Evolutionary conservation across 768 basidiomycete species (phyloP).

Genomic region (Trametes villosa): DNA sequence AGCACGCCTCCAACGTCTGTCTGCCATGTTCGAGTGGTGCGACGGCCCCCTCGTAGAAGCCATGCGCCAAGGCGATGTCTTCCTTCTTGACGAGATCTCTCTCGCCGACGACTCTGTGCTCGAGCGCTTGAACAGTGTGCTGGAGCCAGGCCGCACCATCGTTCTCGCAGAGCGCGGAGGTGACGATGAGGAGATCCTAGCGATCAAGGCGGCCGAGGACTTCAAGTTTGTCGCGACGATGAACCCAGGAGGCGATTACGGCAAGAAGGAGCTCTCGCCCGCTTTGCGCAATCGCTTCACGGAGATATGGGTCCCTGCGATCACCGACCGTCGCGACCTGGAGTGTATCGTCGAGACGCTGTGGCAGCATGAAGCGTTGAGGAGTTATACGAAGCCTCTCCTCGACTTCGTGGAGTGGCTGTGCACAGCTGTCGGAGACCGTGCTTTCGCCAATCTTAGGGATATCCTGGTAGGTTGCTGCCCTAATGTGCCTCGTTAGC

Average conservation of each 20-base stretch:
- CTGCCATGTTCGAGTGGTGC: conserved; percentile 95
- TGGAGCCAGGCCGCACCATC: conserved; percentile 88
- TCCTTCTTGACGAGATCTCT: conserved; percentile 96
- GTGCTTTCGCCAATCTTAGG: conserved; percentile 73
- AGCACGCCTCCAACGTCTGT: conserved; percentile 50
- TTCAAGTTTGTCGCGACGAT: conserved; percentile 97
- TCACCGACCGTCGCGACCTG: conserved; percentile 75
- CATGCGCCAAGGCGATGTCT: conserved; percentile 83
- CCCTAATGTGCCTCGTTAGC: not conserved
- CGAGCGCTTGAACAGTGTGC: conserved; percentile 93
- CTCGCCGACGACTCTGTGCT: conserved; percentile 97
- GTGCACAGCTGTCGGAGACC: conserved; percentile 59
- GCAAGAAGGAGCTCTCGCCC: conserved; percentile 97
- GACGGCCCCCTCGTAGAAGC: conserved; percentile 95
- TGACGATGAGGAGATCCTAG: conserved; percentile 65
- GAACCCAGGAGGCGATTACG: conserved; percentile 99
- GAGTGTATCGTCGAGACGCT: conserved; percentile 72
- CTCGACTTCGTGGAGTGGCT: conserved; percentile 88
- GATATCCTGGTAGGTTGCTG: conserved; percentile 77
- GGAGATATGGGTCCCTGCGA: conserved; percentile 96
- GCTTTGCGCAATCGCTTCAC: conserved; percentile 97
- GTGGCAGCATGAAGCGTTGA: conserved; percentile 64
- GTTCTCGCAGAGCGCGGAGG: conserved; percentile 94
- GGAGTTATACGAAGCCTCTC: conserved; percentile 58
- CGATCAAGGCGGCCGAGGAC: conserved; percentile 60